These are phyloP conservation scores for Aspergillus leporis DNA, from an alignment of 495 filamentous ascomycete species.

Conservation along the genomic window DNA sequence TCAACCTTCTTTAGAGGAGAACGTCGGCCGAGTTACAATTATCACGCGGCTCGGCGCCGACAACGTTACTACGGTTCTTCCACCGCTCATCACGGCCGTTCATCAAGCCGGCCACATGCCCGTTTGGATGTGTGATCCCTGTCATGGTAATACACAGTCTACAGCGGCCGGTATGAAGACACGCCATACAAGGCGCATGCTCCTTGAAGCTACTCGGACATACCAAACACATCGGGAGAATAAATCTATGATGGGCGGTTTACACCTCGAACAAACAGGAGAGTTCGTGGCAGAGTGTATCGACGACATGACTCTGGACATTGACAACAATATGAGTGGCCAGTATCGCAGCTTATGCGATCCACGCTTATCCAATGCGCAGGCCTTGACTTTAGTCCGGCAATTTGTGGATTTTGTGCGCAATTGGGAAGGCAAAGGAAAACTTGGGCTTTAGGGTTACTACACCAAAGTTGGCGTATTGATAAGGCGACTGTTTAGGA, in stretches of 20 bases:
- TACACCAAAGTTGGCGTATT: not conserved
- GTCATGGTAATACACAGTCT: constrained; percentile 7
- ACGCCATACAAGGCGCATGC: not conserved
- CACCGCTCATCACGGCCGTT: constrained; percentile 8
- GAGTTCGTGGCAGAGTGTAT: constrained; percentile 9
- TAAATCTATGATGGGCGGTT: not conserved
- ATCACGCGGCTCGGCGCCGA: constrained; percentile 7
- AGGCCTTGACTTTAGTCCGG: not conserved
- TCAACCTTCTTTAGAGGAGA: not conserved
- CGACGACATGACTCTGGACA: not conserved
- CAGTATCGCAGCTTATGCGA: no score
- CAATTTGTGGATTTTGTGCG: not conserved
- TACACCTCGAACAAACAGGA: constrained; percentile 14
- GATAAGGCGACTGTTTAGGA: not conserved
- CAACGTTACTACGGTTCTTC: constrained; percentile 2
- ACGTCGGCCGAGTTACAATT: not conserved
- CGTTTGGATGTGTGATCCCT: constrained; percentile 13
- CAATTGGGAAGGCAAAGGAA: not conserved
- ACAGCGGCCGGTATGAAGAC: constrained; percentile 8
- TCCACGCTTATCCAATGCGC: not conserved
- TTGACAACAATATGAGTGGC: not conserved
- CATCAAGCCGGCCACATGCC: constrained; percentile 10
- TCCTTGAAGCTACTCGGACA: constrained; percentile 1
- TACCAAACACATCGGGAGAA: constrained; percentile 1
- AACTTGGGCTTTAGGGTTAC: not conserved